These are phyloP conservation scores for Davidsoniella australis DNA, from an alignment of 2,329 filamentous ascomycete genomes.

Conservation along the genomic window DNA sequence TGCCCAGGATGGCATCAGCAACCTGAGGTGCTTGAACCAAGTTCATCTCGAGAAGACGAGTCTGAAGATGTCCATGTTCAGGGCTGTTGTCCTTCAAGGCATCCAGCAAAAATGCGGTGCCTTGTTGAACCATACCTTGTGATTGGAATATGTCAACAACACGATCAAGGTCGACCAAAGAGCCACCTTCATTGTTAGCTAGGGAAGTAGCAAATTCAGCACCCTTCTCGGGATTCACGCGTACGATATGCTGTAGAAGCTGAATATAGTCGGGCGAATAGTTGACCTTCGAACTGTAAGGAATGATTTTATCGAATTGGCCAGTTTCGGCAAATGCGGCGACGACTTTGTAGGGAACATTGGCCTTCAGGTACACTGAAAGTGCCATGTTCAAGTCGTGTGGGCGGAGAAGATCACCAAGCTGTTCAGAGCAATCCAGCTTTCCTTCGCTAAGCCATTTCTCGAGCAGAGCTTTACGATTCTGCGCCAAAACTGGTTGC, in stretches of 20 bases:
- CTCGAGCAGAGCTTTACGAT: slow-evolving; percentile 86
- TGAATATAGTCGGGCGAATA: slow-evolving; percentile 94
- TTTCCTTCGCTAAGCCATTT: slow-evolving; percentile 98
- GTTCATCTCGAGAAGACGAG: slow-evolving; percentile 94
- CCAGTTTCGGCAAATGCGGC: slow-evolving; percentile 89
- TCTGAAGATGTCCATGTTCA: slow-evolving; percentile 86
- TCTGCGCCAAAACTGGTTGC: slow-evolving; percentile 79
- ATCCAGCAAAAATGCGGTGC: slow-evolving; percentile 93
- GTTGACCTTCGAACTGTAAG: slow-evolving; percentile 67
- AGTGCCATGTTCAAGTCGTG: slow-evolving; percentile 82
- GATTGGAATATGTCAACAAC: slow-evolving; percentile 97
- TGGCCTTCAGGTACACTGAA: slow-evolving; percentile 77
- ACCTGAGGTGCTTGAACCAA: slow-evolving; percentile 91
- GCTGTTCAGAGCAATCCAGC: slow-evolving; percentile 85
- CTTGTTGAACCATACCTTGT: slow-evolving; percentile 93
- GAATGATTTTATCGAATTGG: slow-evolving; percentile 91
- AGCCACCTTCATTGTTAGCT: slow-evolving; percentile 73
- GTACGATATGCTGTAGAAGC: slow-evolving; percentile 80
- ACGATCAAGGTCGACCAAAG: slow-evolving; percentile 79
- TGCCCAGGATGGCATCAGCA: slow-evolving; percentile 90
- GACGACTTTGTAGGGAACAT: slow-evolving; percentile 83
- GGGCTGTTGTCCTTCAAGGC: slow-evolving; percentile 88
- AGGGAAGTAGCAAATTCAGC: slow-evolving; percentile 87
- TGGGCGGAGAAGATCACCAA: slow-evolving; percentile 81
- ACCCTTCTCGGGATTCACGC: slow-evolving; percentile 82